Evolutionary conservation across 495 filamentous ascomycete species (phyloP).

Genomic region (Penicillium soppii): DNA sequence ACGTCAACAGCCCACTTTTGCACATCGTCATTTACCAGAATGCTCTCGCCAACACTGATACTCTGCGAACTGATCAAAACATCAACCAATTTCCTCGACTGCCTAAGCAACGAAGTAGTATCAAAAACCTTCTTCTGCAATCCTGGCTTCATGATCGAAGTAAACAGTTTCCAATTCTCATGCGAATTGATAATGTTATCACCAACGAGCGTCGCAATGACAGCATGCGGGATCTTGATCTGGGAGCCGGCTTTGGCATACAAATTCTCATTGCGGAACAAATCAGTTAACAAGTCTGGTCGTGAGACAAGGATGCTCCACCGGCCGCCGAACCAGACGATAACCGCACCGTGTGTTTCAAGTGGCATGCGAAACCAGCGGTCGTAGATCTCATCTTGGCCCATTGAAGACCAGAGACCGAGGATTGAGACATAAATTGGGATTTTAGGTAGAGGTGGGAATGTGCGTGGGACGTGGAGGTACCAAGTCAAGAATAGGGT

Average conservation of each 20-base stretch:
- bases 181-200: slow-evolving; percentile 41
- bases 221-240: slow-evolving; percentile 45
- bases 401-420: slow-evolving; percentile 33
- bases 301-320: slow-evolving; percentile 40
- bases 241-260: slow-evolving; percentile 47
- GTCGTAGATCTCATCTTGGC: slow-evolving; percentile 33
- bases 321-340: slow-evolving; percentile 41
- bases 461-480: slow-evolving; percentile 18
- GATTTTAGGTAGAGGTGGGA: slow-evolving; percentile 30
- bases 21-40: slow-evolving; percentile 23
- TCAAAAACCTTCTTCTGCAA: slow-evolving; percentile 32
- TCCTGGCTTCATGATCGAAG: slow-evolving; percentile 37
- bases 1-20: slow-evolving; percentile 30
- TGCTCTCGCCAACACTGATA: neutral
- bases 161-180: slow-evolving; percentile 35
- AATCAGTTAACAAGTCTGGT: slow-evolving; percentile 38
- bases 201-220: slow-evolving; percentile 38
- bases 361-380: slow-evolving; percentile 27
- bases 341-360: slow-evolving; percentile 42
- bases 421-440: slow-evolving; percentile 36
- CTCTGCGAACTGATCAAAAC: slow-evolving; percentile 15
- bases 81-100: slow-evolving; percentile 24
- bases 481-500: slow-evolving; percentile 23
- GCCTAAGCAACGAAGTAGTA: slow-evolving; percentile 17
- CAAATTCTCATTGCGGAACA: slow-evolving; percentile 47